Percentiles rank a stretch among this genome's conserved stretches.
These are phyloP conservation scores for Platismatia glauca DNA, from an alignment of 495 filamentous ascomycete species.

Conservation along the genomic window DNA sequence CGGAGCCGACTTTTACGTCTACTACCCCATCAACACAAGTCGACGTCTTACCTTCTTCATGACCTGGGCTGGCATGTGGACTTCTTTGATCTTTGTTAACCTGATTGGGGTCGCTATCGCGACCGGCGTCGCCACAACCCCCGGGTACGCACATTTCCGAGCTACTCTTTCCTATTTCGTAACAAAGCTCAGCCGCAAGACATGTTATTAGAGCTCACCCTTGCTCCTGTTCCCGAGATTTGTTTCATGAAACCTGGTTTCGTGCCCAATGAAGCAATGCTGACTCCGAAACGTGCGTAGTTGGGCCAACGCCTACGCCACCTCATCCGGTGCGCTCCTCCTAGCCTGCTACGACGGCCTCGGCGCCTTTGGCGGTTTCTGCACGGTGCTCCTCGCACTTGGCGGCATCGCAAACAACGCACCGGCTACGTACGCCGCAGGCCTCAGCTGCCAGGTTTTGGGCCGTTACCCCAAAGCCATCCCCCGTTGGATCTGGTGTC, in stretches of 20 bases:
- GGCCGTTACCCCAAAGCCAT: slow-evolving; percentile 36
- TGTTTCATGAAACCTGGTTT: too few relatives aligned
- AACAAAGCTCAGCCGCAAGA: too few relatives aligned
- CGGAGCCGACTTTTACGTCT: slow-evolving; percentile 49
- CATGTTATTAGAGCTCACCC: too few relatives aligned
- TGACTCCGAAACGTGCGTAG: too few relatives aligned
- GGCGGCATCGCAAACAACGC: slow-evolving; percentile 62
- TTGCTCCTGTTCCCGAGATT: too few relatives aligned
- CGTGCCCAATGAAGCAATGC: too few relatives aligned
- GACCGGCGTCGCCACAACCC: slow-evolving; percentile 45
- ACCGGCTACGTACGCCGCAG: slow-evolving; percentile 54
- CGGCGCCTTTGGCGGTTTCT: slow-evolving; percentile 60
- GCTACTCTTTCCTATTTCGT: too few relatives aligned
- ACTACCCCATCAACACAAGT: slow-evolving; percentile 43
- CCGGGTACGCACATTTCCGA: too few relatives aligned
- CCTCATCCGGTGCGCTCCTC: slow-evolving; percentile 54
- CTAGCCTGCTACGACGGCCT: slow-evolving; percentile 53
- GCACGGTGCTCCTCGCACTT: slow-evolving; percentile 56
- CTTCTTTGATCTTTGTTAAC: slow-evolving; percentile 47
- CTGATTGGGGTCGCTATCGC: slow-evolving; percentile 61
- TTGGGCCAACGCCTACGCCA: slow-evolving; percentile 47
- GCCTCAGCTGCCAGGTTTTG: slow-evolving; percentile 43
- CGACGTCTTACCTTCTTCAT: slow-evolving; percentile 37
- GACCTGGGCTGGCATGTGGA: slow-evolving; percentile 39
- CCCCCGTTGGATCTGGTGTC: slow-evolving; percentile 43